Conservation (phyloP, 2,329 filamentous ascomycete species). For the Lachnellula occidentalis region DNA sequence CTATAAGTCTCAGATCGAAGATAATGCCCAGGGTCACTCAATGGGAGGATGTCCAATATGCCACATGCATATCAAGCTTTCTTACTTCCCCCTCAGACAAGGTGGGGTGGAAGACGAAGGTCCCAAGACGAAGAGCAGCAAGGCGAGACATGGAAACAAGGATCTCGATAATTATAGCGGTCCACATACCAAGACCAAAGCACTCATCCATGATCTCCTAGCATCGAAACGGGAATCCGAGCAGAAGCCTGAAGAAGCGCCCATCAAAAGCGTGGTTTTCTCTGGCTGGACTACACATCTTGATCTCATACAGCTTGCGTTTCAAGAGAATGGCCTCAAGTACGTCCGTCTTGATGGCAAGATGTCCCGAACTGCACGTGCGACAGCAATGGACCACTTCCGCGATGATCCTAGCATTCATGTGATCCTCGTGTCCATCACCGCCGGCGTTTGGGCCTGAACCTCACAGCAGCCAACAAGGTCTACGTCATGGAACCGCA, state of each 20-base stretch:
- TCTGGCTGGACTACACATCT: conserved; percentile 95
- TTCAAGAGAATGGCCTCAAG: conserved; percentile 59
- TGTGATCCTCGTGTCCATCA: conserved; percentile 87
- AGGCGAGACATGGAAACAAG: conserved; percentile 47
- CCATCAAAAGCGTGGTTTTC: conserved; percentile 90
- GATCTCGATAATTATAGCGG: conserved; percentile 66
- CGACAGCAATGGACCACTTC: conserved; percentile 71
- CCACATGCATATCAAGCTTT: conserved; percentile 53
- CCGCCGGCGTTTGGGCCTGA: conserved; percentile 84
- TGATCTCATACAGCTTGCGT: conserved; percentile 81
- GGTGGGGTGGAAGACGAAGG: conserved; percentile 28
- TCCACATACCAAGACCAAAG: conserved; percentile 87
- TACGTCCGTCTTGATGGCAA: conserved; percentile 85
- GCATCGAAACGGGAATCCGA: conserved; percentile 58
- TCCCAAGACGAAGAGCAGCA: conserved; percentile 22
- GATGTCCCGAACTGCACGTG: conserved; percentile 72
- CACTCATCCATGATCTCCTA: conserved; percentile 70
- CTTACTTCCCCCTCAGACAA: conserved; percentile 62
- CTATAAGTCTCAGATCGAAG: conserved; percentile 50
- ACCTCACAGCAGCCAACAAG: conserved; percentile 77
- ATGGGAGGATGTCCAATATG: conserved; percentile 61
- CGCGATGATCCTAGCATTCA: conserved; percentile 64
- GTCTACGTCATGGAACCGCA: conserved; percentile 98
- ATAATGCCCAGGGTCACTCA: conserved; percentile 38
- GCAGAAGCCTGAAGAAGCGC: conserved; percentile 50